Evolutionary conservation across 2,329 filamentous ascomycete species (phyloP).

Genomic region (Phyllosticta citriasiana): DNA sequence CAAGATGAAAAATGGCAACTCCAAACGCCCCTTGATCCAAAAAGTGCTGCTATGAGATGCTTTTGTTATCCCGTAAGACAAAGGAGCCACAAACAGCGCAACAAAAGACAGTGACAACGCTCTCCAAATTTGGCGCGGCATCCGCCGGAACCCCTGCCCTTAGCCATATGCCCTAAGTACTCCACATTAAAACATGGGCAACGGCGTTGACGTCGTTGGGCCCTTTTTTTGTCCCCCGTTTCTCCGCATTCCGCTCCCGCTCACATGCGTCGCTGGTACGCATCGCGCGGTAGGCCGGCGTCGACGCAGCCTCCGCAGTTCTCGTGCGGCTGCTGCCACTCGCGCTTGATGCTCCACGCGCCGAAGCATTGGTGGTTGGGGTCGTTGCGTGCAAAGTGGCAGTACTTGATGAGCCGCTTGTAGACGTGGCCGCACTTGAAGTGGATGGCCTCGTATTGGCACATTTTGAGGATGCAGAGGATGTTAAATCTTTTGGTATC

Average conservation of each 20-base stretch:
- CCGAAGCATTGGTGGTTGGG: slow-evolving; percentile 58
- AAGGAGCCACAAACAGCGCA: background rate
- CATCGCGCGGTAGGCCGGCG: slow-evolving; percentile 14
- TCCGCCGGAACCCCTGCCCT: background rate
- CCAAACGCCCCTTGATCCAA: background rate
- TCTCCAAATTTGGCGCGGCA: background rate
- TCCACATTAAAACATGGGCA: no score
- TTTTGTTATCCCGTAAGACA: background rate
- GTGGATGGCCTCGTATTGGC: slow-evolving; percentile 59
- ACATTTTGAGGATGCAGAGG: slow-evolving; percentile 40
- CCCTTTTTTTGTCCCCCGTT: background rate
- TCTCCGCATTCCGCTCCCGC: background rate
- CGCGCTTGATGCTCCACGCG: slow-evolving; percentile 52
- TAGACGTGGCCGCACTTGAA: slow-evolving; percentile 55
- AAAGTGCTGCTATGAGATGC: background rate
- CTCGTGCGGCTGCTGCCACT: slow-evolving; percentile 48
- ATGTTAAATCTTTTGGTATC: no score
- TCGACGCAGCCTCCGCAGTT: slow-evolving; percentile 42
- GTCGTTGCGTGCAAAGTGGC: slow-evolving; percentile 66
- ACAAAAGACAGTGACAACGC: background rate
- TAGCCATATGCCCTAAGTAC: background rate
- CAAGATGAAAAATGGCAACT: background rate
- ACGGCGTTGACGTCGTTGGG: no score
- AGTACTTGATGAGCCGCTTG: slow-evolving; percentile 55
- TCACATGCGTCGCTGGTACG: background rate